Base-by-base conservation (phyloP, 345 rosid genomes). In the Clarkia xantiana region DNA sequence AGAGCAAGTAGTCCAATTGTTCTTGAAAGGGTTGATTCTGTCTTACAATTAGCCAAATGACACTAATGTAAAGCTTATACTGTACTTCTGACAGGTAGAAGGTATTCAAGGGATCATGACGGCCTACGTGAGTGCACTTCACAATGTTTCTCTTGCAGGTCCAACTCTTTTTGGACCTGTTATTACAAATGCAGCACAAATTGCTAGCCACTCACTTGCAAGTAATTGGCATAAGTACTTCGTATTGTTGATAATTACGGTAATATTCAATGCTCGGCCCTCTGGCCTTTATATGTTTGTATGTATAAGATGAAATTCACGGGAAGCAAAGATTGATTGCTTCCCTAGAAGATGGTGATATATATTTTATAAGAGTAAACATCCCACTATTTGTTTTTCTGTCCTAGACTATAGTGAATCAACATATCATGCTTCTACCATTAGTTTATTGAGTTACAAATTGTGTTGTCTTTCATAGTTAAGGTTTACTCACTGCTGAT, bases 131-230 rank as follows among this genome's bases (percentile, higher is more conserved):
- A 79, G 80, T 62, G 95, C 94, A 19, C 95, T 89, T 61, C 75
- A 55, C 49, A 89, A 89, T 51, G 94, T 89, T 41, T 82, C 90
- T 66, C 89, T 89, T 55, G 97, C 97, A 2, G 95, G 97, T 46
- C 97, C 97, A 38, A 89, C 95, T 15, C 81, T 89, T 38, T 89
- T 89, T 72, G 95, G 95, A 43, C 94, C 78, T 14, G 94, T 89
- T 61, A 80, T 89, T 48, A 77, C 58, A 66, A 58, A 52, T 1
- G 97, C 97, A 25, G 84, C 95, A 17, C 49, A 47, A 49, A 76
- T 80, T 44, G 97, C 94, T 14, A 69, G 81, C 62, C 74, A 82
- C 38, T 79, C 87, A 64, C 78, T 80, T 56, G 84, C 84, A 60
- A 75, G 61, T 54, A 78, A 67, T 49, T 72, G 54, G 56, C 74